Conservation (phyloP, 2,329 filamentous ascomycete genomes). For the Botrytis porri region DNA sequence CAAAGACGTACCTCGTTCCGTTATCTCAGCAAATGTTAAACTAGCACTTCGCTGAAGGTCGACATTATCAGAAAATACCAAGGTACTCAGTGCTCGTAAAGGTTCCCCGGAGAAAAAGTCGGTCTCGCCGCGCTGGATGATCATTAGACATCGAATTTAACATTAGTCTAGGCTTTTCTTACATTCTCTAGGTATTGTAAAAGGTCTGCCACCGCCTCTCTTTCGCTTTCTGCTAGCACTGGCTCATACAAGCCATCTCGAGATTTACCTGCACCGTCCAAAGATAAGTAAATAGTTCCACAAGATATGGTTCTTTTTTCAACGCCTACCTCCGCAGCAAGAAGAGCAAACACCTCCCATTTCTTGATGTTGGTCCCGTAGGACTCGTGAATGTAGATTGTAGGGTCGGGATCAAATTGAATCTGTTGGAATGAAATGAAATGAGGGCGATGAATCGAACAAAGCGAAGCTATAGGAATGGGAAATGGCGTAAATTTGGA, state of each 20-base stretch:
- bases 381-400: constrained; percentile 26
- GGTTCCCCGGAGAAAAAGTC: constrained; percentile 98
- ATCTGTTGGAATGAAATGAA: constrained; percentile 25
- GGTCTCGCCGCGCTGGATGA: constrained; percentile 75
- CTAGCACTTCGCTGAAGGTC: constrained; percentile 96
- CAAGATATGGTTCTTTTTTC: constrained; percentile 17
- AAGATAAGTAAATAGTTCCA: constrained; percentile 33
- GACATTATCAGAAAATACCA: constrained; percentile 98
- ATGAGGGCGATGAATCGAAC: constrained; percentile 30
- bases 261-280: constrained; percentile 58
- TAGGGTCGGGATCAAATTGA: constrained; percentile 31
- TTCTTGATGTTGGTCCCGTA: constrained; percentile 39
- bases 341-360: constrained; percentile 63
- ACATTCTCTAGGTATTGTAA: constrained; percentile 97
- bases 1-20: constrained; percentile 75
- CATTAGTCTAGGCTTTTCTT: constrained; percentile 27
- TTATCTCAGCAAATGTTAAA: constrained; percentile 98
- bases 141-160: constrained; percentile 25
- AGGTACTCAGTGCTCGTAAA: constrained; percentile 85
- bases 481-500: constrained; percentile 6
- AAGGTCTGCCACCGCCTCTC: constrained; percentile 93
- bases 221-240: constrained; percentile 89
- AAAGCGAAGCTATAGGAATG: constrained; percentile 24
- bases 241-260: constrained; percentile 81
- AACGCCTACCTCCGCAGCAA: constrained; percentile 55